A percentile compares a stretch with the other conserved stretches of the same genome.
phyloP scores from a whole-genome alignment of 2,329 filamentous ascomycete genomes.

The Penicillium oxalicum region DNA sequence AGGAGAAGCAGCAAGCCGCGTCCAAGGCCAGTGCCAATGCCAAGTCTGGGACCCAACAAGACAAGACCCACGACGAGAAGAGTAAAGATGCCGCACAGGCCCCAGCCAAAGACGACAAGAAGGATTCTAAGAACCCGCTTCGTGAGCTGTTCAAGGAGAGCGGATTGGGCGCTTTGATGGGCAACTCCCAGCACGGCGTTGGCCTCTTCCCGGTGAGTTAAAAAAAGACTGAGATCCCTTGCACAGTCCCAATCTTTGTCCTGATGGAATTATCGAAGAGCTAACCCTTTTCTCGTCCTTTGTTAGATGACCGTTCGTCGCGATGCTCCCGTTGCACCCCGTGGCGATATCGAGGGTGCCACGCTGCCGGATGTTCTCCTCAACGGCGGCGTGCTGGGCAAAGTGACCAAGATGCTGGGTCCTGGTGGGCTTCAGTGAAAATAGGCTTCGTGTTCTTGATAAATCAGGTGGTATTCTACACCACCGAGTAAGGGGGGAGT shows the following conservation, averaged over 20 bases:
- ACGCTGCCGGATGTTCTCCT: constrained; percentile 14
- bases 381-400: constrained; percentile 12
- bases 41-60: background rate
- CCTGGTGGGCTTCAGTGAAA: background rate
- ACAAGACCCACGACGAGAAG: background rate
- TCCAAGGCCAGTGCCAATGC: background rate
- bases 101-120: background rate
- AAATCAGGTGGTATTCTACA: no score
- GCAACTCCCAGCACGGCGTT: constrained; percentile 16
- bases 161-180: constrained; percentile 14
- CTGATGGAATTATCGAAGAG: no score
- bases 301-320: constrained; percentile 14
- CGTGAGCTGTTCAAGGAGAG: constrained; percentile 6
- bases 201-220: constrained; percentile 17
- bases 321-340: constrained; percentile 10
- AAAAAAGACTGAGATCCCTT: no score
- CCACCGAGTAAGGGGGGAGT: no score
- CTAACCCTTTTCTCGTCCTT: background rate
- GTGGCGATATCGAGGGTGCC: constrained; percentile 14
- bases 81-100: no score
- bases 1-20: background rate
- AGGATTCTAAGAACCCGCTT: background rate
- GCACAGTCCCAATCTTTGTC: no score
- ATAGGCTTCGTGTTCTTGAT: no score
- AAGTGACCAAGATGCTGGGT: constrained; percentile 8